Conservation (phyloP, 2,329 filamentous ascomycete genomes). For the Uncinocarpus reesii region DNA sequence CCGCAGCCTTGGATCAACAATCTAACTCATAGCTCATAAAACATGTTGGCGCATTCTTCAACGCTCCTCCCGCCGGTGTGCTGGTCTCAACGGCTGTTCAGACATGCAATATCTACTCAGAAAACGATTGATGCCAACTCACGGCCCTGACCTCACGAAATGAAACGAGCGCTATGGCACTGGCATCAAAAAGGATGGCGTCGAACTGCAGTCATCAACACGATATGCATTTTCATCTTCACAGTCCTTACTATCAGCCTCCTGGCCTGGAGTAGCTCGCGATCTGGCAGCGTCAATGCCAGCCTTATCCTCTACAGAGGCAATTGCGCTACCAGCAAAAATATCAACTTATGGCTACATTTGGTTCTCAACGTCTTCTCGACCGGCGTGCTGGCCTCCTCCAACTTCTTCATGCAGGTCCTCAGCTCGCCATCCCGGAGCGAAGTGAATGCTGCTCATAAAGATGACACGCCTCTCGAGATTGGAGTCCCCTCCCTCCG, state of each 20-base stretch:
- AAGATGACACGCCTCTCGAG: neutral
- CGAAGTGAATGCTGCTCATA: neutral
- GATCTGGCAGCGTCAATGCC: neutral
- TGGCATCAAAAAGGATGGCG: neutral
- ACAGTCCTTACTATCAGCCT: neutral
- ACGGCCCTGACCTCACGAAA: neutral
- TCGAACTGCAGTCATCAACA: neutral
- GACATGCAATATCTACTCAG: too few species aligned
- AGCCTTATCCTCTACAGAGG: neutral
- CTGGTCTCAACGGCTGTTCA: too few species aligned
- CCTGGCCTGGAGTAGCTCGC: neutral
- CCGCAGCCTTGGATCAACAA: too few species aligned
- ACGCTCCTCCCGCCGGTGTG: too few species aligned
- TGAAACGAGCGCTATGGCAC: neutral
- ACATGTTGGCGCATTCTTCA: too few species aligned
- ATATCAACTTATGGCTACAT: neutral
- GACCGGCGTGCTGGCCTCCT: neutral
- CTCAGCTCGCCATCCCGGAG: neutral
- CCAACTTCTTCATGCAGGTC: neutral
- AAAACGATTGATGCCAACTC: too few species aligned
- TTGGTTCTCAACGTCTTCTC: neutral
- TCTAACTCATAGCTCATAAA: too few species aligned
- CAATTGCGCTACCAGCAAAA: neutral
- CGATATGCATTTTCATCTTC: neutral
- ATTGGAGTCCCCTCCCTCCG: neutral